Conservation (phyloP, 2,329 filamentous ascomycete genomes). For the Colletotrichum sp. region DNA sequence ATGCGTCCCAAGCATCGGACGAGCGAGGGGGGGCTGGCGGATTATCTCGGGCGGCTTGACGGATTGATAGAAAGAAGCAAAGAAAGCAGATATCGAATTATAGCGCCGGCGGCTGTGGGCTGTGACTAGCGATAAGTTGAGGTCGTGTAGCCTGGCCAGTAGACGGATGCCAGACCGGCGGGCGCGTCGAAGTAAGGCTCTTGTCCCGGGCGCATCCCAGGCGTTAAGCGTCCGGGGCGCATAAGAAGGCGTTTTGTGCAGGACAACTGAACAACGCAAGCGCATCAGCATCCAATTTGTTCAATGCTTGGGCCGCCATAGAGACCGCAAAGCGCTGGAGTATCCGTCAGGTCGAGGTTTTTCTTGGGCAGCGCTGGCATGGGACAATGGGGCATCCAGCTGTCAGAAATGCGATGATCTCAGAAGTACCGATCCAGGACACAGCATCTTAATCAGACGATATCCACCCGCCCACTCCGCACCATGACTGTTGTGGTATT, state of each 20-base stretch:
- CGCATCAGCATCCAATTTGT: background rate
- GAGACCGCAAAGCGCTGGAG: background rate
- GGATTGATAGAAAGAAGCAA: background rate
- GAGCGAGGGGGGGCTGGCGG: background rate
- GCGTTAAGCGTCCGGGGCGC: background rate
- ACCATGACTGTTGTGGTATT: background rate
- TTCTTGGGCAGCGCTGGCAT: background rate
- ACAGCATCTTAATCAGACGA: conserved; percentile 11
- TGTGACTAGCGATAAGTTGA: background rate
- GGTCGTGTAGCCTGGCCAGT: background rate
- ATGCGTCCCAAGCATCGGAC: background rate
- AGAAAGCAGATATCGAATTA: background rate
- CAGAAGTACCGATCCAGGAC: conserved; percentile 15
- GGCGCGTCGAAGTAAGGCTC: background rate
- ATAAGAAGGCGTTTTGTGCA: background rate
- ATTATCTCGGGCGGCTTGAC: background rate
- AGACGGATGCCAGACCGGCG: background rate
- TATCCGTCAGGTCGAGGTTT: background rate
- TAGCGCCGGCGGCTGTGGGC: background rate
- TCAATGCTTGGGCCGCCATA: background rate
- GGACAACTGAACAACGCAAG: background rate
- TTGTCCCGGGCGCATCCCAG: background rate
- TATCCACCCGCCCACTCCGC: conserved; percentile 15
- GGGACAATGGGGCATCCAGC: background rate
- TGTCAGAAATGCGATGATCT: conserved; percentile 8